Evolutionary conservation across 805 yeast species (phyloP), one percentile per base, ranked within the genome.

Genomic region (Ogataea trehalophila): DNA sequence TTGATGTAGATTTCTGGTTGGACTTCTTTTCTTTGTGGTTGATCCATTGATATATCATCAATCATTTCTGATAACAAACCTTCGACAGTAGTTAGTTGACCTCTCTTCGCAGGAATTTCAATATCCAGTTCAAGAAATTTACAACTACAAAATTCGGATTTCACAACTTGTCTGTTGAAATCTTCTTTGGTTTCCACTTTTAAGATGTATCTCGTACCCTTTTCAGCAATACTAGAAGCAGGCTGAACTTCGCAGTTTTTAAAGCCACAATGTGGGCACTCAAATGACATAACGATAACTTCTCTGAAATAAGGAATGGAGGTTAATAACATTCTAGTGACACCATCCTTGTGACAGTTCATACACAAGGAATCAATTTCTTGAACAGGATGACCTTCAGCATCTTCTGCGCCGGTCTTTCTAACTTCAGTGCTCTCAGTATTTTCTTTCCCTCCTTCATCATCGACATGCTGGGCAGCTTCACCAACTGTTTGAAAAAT

Each of bases 351-450:
- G 53, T 83, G 87, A 68, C 99, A 94, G 73, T 87, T 88, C 97
- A 94, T 91, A 72, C 99, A 94, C 37, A 94, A 70, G 8, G 97
- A 89, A 63, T 92, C 92, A 53, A 94, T 80, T 66, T 94, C 98
- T 65, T 91, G 97, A 17, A 94, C 96, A 2, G 97, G 95, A 57
- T 89, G 94, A 5, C 97, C 97, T 65, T 82, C 83, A 9, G 85
- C 84, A 63, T 89, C 97, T 5, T 70, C 70, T 22, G 91, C 92
- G 20, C 94, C 96, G 0, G 95, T 87, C 35, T 75, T 68, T 47
- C 72, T 74, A 40, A 85, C 73, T 23, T 77, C 83, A 39, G 70
- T 71, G 50, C 54, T 52, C 41, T 52, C 49, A 36, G 55, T 46
- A 36, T 52, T 53, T 9, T 39, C 57, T 37, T 53, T 58, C 7